These are phyloP conservation scores for Coprinopsis strossmayeri DNA, from an alignment of 768 basidiomycete species.

Conservation along the genomic window DNA sequence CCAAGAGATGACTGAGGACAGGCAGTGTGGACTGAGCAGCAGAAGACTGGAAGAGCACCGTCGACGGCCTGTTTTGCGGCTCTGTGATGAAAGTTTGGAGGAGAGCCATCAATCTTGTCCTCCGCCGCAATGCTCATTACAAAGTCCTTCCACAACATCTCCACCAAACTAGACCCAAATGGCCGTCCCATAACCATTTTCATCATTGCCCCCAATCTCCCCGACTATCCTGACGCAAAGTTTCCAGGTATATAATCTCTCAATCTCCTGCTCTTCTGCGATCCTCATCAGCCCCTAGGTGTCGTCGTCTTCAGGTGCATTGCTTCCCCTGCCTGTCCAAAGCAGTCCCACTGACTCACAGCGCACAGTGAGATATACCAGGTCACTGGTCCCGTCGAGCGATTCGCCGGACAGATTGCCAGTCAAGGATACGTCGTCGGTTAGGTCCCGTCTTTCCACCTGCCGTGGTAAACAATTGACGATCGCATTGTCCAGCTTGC, in stretches of 20 bases:
- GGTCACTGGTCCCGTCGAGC: slow-evolving; percentile 95
- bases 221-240: slow-evolving; percentile 83
- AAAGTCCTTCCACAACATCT: slow-evolving; percentile 72
- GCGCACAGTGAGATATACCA: slow-evolving; percentile 93
- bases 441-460: slow-evolving; percentile 23
- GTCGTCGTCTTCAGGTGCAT: slow-evolving; percentile 75
- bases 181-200: slow-evolving; percentile 73
- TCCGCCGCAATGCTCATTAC: slow-evolving; percentile 67
- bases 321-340: not conserved
- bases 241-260: slow-evolving; percentile 56
- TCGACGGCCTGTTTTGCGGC: slow-evolving; percentile 2
- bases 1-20: slow-evolving; percentile 42
- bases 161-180: slow-evolving; percentile 53
- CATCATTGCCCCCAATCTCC: slow-evolving; percentile 72
- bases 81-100: slow-evolving; percentile 9
- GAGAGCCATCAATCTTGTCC: slow-evolving; percentile 7
- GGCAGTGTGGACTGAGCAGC: slow-evolving; percentile 50
- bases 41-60: slow-evolving; percentile 39
- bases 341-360: not conserved
- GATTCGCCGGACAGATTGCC: slow-evolving; percentile 83
- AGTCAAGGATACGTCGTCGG: slow-evolving; percentile 83
- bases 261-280: not conserved
- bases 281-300: slow-evolving; percentile 33
- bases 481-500: slow-evolving; percentile 52
- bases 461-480: not conserved